These are phyloP conservation scores for Teratosphaeria gauchensis DNA, from an alignment of 2,329 filamentous ascomycete species.

Conservation along the genomic window DNA sequence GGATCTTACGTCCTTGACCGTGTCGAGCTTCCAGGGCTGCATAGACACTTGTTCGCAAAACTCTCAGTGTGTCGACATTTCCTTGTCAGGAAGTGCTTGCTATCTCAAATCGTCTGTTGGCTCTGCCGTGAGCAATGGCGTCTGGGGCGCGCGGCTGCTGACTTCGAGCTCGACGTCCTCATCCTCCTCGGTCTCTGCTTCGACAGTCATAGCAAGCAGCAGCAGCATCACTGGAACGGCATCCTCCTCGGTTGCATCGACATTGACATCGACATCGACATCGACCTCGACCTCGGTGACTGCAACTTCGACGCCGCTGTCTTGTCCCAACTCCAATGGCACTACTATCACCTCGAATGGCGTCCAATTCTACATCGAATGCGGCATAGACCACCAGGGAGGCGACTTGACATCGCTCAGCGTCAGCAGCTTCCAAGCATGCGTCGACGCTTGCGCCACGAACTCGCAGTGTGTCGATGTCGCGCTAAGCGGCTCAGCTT, in stretches of 20 bases:
- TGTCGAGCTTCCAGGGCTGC: no score
- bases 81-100: slow-evolving; percentile 17
- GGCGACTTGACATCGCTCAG: slow-evolving; percentile 18
- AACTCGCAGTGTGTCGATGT: slow-evolving; percentile 23
- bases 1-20: no score
- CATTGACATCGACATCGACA: not conserved
- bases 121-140: slow-evolving; percentile 6
- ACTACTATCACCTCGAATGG: slow-evolving; percentile 11
- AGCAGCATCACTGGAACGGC: not conserved
- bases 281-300: slow-evolving; percentile 6
- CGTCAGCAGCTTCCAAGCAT: slow-evolving; percentile 17
- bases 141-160: slow-evolving; percentile 17
- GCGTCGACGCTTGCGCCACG: slow-evolving; percentile 23
- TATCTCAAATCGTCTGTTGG: slow-evolving; percentile 22
- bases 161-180: slow-evolving; percentile 1
- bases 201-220: slow-evolving; percentile 4
- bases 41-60: no score
- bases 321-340: slow-evolving; percentile 13
- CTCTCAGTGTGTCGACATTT: no score
- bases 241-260: not conserved
- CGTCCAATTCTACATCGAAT: slow-evolving; percentile 11
- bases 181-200: not conserved
- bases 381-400: slow-evolving; percentile 21
- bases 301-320: slow-evolving; percentile 5
- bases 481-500: slow-evolving; percentile 17